Conservation (phyloP, 352 stramenopile species). For the Globisporangium spinosum region DNA sequence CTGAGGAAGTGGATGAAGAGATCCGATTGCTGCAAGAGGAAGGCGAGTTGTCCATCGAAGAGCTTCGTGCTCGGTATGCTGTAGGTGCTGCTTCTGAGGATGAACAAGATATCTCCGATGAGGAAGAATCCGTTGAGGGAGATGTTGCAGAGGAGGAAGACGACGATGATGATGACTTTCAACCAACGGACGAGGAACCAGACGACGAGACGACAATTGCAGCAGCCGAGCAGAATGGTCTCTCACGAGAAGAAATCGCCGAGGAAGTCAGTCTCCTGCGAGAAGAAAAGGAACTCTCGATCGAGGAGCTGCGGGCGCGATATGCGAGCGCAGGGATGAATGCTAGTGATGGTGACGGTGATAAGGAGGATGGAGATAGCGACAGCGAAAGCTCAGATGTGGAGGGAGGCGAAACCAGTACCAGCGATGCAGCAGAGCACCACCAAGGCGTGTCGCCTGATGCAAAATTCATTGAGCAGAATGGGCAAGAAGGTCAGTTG, state of each 20-base stretch:
- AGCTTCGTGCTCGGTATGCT: conserved; percentile 52
- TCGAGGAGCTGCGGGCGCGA: conserved; percentile 82
- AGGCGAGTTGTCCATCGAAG: conserved; percentile 91
- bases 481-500: background rate
- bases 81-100: conserved; percentile 24
- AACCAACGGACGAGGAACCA: conserved; percentile 20
- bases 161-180: conserved; percentile 30
- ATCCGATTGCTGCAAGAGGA: conserved; percentile 87
- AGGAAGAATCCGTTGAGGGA: background rate
- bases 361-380: background rate
- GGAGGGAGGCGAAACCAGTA: background rate
- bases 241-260: conserved; percentile 27
- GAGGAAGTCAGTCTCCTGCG: conserved; percentile 79
- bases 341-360: background rate
- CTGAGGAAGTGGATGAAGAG: conserved; percentile 73
- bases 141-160: background rate
- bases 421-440: background rate
- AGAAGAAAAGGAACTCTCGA: conserved; percentile 80
- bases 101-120: conserved; percentile 32
- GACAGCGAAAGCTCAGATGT: background rate
- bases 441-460: background rate
- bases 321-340: conserved; percentile 34
- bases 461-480: background rate
- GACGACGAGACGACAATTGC: conserved; percentile 87
- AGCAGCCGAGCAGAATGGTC: conserved; percentile 47